phyloP scores from a whole-genome alignment of 345 rosid species.

The Eucalyptus viminalis region DNA sequence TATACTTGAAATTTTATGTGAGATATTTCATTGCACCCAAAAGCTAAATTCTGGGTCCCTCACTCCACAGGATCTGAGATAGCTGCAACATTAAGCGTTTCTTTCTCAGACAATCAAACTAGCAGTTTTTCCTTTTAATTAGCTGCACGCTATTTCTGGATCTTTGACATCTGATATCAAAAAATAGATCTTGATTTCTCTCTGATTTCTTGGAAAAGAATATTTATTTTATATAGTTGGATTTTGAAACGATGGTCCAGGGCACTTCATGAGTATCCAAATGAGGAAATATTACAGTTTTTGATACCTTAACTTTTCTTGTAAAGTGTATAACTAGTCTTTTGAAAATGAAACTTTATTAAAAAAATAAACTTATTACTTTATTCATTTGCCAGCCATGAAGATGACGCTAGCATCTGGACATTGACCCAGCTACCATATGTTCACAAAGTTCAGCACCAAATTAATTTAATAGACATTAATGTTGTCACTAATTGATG shows the following conservation, averaged over 20 bases:
- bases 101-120: not conserved
- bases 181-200: not conserved
- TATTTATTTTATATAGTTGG: not conserved
- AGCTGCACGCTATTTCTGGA: not conserved
- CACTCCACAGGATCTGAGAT: not conserved
- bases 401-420: not conserved
- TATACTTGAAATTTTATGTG: not conserved
- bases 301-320: not conserved
- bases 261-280: not conserved
- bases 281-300: not conserved
- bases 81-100: not conserved
- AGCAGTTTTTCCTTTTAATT: not conserved
- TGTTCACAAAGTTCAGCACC: not conserved
- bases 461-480: not conserved
- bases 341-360: not conserved
- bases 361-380: not conserved
- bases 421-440: not conserved
- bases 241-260: not conserved
- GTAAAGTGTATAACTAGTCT: not conserved
- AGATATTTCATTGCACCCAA: not conserved
- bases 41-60: not conserved
- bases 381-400: not conserved
- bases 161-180: not conserved
- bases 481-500: not conserved
- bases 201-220: not conserved